Evolutionary conservation across 2,329 filamentous ascomycete genomes (phyloP).

Genomic region (Helotiales sp.): DNA sequence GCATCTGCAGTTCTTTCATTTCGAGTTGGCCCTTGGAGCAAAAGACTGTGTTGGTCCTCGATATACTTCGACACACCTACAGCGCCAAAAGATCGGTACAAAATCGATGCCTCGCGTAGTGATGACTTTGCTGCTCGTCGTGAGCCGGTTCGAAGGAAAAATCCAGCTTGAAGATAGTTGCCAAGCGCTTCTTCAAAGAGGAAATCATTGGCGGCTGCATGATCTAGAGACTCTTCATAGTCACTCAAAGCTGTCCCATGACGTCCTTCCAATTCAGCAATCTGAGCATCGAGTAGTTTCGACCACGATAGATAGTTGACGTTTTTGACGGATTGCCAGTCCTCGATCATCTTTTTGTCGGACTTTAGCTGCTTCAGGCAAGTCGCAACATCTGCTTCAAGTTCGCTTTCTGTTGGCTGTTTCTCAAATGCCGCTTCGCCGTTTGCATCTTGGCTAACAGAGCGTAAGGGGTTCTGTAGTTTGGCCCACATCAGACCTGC

Average conservation of each 20-base stretch:
- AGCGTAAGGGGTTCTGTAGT: constrained; percentile 36
- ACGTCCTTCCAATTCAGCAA: constrained; percentile 64
- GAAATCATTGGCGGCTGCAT: constrained; percentile 70
- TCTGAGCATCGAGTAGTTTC: constrained; percentile 69
- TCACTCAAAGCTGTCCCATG: constrained; percentile 62
- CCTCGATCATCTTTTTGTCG: constrained; percentile 64
- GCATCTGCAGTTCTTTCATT: constrained; percentile 65
- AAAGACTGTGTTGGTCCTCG: constrained; percentile 68
- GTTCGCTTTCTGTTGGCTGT: constrained; percentile 46
- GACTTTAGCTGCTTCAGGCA: constrained; percentile 58
- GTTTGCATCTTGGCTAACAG: constrained; percentile 18
- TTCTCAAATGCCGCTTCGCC: constrained; percentile 46
- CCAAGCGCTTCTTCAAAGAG: constrained; percentile 74
- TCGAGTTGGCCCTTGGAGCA: constrained; percentile 66
- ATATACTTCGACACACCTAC: constrained; percentile 71
- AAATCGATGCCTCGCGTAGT: constrained; percentile 67
- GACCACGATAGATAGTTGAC: constrained; percentile 77
- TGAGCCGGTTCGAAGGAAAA: constrained; percentile 68
- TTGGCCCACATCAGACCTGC: constrained; percentile 53
- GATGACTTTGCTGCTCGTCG: constrained; percentile 72
- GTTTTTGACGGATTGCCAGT: constrained; percentile 66
- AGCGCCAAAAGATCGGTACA: constrained; percentile 73
- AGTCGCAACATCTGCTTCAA: constrained; percentile 50
- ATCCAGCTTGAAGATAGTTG: constrained; percentile 75
- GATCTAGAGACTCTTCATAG: constrained; percentile 75